These are phyloP conservation scores for Sporothrix phasma DNA, from an alignment of 2,329 filamentous ascomycete genomes.

Conservation along the genomic window DNA sequence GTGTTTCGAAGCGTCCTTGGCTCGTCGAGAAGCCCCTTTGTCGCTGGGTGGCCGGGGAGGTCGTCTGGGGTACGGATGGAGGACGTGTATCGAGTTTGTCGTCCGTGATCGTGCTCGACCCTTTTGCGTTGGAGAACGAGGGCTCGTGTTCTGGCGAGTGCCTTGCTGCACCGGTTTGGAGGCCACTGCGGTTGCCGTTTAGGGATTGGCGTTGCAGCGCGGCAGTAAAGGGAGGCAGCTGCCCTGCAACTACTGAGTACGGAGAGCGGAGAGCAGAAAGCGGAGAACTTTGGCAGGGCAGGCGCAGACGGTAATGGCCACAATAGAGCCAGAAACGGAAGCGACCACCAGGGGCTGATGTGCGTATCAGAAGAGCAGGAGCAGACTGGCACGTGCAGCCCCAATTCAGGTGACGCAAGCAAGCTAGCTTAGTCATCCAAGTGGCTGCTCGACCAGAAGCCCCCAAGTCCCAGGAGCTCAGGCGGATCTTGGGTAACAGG, in stretches of 20 bases:
- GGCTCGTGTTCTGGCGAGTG: slow-evolving; percentile 1
- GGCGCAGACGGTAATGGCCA: neutral
- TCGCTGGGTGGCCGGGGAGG: neutral
- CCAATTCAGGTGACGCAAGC: neutral
- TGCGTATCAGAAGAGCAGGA: slow-evolving; percentile 2
- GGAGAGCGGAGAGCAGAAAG: no score
- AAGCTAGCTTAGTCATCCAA: neutral
- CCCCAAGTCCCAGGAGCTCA: neutral
- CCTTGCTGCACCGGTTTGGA: neutral
- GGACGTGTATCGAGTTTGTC: neutral
- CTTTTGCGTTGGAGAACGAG: neutral
- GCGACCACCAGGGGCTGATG: slow-evolving; percentile 4
- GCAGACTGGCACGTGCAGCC: slow-evolving; percentile 4
- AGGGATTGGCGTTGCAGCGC: neutral
- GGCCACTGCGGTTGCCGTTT: neutral
- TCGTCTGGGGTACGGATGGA: neutral
- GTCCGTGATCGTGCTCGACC: neutral
- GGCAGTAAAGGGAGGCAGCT: neutral
- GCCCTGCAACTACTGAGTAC: neutral
- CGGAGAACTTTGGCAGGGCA: neutral
- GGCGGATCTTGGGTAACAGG: neutral
- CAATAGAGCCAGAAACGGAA: slow-evolving; percentile 1
- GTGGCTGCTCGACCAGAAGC: no score
- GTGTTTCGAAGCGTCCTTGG: slow-evolving; percentile 12
- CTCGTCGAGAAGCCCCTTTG: neutral